Percentiles rank a stretch among this genome's conserved stretches.
phyloP scores from a whole-genome alignment of 768 basidiomycete species.

The Sarcodon aspratus region DNA sequence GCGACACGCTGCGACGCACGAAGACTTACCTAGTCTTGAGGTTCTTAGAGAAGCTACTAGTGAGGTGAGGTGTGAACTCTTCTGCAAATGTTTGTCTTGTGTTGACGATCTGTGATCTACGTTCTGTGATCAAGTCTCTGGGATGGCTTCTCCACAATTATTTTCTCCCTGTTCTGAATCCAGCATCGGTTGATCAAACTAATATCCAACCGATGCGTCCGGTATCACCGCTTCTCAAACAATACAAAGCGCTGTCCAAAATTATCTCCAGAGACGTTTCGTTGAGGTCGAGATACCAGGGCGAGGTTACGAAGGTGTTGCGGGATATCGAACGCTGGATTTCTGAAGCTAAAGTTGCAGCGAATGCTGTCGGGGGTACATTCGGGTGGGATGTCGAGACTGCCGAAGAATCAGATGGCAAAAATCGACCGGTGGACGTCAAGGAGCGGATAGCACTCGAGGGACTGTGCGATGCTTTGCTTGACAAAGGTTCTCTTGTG shows the following conservation, averaged over 20 bases:
- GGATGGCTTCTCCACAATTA: slow-evolving; percentile 78
- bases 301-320: slow-evolving; percentile 35
- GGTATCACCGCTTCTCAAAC: slow-evolving; percentile 54
- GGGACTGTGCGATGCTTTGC: slow-evolving; percentile 49
- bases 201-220: slow-evolving; percentile 34
- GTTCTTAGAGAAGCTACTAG: slow-evolving; percentile 65
- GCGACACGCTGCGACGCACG: slow-evolving; percentile 92
- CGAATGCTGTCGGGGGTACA: slow-evolving; percentile 33
- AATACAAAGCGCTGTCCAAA: slow-evolving; percentile 65
- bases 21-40: slow-evolving; percentile 80
- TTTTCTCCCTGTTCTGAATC: slow-evolving; percentile 67
- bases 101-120: slow-evolving; percentile 2
- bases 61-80: slow-evolving; percentile 35
- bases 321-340: slow-evolving; percentile 73
- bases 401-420: slow-evolving; percentile 14
- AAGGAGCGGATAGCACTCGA: slow-evolving; percentile 64
- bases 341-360: slow-evolving; percentile 56
- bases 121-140: slow-evolving; percentile 43
- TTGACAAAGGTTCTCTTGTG: slow-evolving; percentile 66
- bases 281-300: slow-evolving; percentile 35
- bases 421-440: slow-evolving; percentile 20
- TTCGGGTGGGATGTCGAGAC: slow-evolving; percentile 35
- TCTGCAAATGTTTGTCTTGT: not conserved
- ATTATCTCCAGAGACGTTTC: slow-evolving; percentile 53
- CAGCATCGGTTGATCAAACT: slow-evolving; percentile 21